Conservation (phyloP, 2,329 filamentous ascomycete species). For the Diaporthe nobilis region DNA sequence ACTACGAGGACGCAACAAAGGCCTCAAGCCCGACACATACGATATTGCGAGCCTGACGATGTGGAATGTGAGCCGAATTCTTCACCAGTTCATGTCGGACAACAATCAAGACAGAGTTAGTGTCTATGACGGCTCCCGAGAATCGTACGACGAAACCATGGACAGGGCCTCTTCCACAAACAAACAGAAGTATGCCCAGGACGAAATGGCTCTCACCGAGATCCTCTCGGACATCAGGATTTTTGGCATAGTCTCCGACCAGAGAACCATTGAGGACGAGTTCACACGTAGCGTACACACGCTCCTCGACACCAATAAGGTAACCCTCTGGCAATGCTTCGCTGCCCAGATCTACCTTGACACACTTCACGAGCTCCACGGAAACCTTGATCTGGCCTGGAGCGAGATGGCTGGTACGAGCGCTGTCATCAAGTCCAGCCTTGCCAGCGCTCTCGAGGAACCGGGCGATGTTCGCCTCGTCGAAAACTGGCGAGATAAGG, state of each 20-base stretch:
- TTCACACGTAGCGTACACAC: neutral
- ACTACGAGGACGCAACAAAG: neutral
- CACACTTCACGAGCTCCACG: neutral
- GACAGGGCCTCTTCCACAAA: neutral
- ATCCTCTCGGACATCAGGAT: neutral
- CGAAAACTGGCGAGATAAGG: neutral
- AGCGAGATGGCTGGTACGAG: constrained; percentile 1
- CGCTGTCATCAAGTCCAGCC: neutral
- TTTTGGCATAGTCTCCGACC: neutral
- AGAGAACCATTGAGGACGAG: constrained; percentile 7
- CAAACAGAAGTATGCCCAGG: neutral
- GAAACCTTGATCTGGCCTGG: neutral
- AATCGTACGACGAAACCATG: neutral
- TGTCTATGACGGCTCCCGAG: neutral
- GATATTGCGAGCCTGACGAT: neutral
- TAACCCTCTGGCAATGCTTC: constrained; percentile 5
- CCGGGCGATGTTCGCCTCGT: neutral
- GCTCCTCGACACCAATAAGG: neutral
- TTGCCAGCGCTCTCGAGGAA: neutral
- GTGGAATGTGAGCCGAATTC: neutral
- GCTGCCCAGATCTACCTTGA: constrained; percentile 3
- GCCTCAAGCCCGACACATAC: neutral
- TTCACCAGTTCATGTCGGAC: neutral
- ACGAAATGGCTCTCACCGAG: neutral
- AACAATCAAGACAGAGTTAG: neutral